Conservation (phyloP, 169 alveolate genomes). For the Plasmodium ovale region DNA sequence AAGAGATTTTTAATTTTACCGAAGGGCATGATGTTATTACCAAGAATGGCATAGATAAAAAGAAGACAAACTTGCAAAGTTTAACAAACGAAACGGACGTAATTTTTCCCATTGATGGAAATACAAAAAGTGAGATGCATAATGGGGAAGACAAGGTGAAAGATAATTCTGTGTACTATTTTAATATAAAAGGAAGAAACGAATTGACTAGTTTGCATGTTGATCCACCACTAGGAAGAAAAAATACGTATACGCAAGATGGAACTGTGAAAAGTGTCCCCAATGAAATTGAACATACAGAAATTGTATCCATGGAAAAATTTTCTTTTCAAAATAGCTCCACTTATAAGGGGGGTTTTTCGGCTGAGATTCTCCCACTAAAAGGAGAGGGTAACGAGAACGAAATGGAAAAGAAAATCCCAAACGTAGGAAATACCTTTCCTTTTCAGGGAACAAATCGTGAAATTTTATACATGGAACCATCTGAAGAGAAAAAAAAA, state of each 20-base stretch:
- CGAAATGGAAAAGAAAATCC: not conserved
- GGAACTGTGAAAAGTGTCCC: no score
- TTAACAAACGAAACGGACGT: not conserved
- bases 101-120: not conserved
- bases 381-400: not conserved
- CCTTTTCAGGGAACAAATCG: not conserved
- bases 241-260: no score
- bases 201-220: not conserved
- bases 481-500: not conserved
- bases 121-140: not conserved
- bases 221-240: no score
- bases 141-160: not conserved
- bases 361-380: not conserved
- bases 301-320: no score
- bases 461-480: not conserved
- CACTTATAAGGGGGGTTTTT: no score
- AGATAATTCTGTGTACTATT: not conserved
- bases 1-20: not conserved
- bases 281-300: no score
- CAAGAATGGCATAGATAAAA: not conserved
- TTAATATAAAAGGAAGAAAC: constrained; percentile 1
- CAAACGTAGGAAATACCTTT: not conserved
- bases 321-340: no score
- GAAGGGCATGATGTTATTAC: not conserved
- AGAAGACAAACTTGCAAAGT: not conserved